These are phyloP conservation scores for Colletotrichum sp. DNA, from an alignment of 2,329 filamentous ascomycete genomes.

Conservation along the genomic window DNA sequence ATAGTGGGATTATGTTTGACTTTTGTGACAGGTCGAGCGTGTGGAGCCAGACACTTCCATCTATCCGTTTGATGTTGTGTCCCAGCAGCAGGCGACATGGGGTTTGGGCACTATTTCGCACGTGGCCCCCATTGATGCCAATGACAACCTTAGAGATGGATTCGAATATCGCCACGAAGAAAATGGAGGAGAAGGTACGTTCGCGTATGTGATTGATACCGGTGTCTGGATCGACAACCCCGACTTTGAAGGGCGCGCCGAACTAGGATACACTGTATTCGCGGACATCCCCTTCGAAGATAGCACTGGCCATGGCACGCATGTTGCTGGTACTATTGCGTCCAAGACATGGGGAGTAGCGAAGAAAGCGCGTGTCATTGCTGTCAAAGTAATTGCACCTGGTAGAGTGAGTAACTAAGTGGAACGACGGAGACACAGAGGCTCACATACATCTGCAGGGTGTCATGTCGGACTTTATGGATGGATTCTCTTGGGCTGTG, in stretches of 20 bases:
- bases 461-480: constrained; percentile 3
- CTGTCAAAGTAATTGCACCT: constrained; percentile 44
- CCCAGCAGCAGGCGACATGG: neutral
- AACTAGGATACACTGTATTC: constrained; percentile 39
- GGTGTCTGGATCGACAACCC: constrained; percentile 53
- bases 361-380: constrained; percentile 45
- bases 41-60: neutral
- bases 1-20: neutral
- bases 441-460: neutral
- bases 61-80: neutral
- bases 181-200: constrained; percentile 44
- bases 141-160: constrained; percentile 8
- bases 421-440: neutral
- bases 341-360: constrained; percentile 48
- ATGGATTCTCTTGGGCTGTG: neutral
- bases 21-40: neutral
- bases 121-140: constrained; percentile 25
- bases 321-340: constrained; percentile 49
- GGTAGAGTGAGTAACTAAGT: neutral
- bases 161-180: constrained; percentile 43
- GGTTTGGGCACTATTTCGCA: neutral
- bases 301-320: constrained; percentile 49
- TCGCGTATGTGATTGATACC: constrained; percentile 60
- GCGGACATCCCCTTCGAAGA: constrained; percentile 35
- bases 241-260: constrained; percentile 49